Evolutionary conservation across 225 moss, liverwort and hornwort species (phyloP), one percentile per base, ranked within the genome.

Genomic region (Lunularia cruciata): DNA sequence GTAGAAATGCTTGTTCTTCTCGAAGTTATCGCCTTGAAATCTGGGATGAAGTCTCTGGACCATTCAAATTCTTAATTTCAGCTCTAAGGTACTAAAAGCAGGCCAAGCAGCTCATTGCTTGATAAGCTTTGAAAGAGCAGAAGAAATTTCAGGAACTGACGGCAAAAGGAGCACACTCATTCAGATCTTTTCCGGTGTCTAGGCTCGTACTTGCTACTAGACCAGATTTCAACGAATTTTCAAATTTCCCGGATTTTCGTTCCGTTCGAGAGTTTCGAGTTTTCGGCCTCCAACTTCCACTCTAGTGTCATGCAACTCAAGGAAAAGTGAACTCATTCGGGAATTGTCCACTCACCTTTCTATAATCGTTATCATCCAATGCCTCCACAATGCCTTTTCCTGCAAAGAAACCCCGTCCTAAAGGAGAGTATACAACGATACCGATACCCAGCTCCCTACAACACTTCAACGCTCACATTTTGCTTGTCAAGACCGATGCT

Each of bases 1-100:
- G 42, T 79, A 87, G n/a, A 91, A 71, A 18, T 71, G 47, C 72
- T 83, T 83, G 35, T 91, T 88, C 46, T 83, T 77, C 75, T 85
- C 85, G 63, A 86, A 15, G 78, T 78, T 88, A 14, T 79, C 78
- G 26, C 28, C 38, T 19, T 67, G 33, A 56, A 85, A 91, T 47
- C 86, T 75, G 3, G 91, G 85, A n/a, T 58, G 58, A 5, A 11
- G 0, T 6, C 18, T 16, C 34, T 58, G 34, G 13, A 32, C 36
- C 55, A 55, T 8, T 30, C 3, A 53, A 53, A 3, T 3, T 47
- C 47, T 15, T 16, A 47, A 47, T 47, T 47, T 19, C 15, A 55
- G 55, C 26, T 53, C 22, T 27, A n/a, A 12, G 27, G 5, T 27
- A 3, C 22, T 11, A 2, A 11, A 26, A 2, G 15, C 13, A 6